phyloP scores from a whole-genome alignment of 2,329 filamentous ascomycete genomes.

The Xylariaceae sp. region DNA sequence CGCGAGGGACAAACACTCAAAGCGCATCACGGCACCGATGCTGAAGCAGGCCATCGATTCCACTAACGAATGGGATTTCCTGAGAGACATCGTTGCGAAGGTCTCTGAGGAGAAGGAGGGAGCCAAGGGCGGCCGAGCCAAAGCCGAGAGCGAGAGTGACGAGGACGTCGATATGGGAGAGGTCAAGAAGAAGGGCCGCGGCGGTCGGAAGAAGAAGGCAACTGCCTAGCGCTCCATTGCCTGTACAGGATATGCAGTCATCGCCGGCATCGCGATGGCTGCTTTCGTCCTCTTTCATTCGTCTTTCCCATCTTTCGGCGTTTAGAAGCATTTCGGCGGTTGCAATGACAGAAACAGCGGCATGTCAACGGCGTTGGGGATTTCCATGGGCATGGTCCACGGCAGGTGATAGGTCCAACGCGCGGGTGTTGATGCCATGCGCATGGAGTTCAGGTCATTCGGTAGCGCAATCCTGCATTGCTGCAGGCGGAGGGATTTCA shows the following conservation, averaged over 20 bases:
- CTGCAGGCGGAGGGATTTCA: too few species aligned
- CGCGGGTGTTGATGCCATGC: too few species aligned
- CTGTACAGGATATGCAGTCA: constrained; percentile 13
- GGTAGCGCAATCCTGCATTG: too few species aligned
- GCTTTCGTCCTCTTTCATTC: constrained; percentile 14
- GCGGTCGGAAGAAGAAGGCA: constrained; percentile 49
- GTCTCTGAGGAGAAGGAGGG: constrained; percentile 55
- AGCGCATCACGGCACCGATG: constrained; percentile 85
- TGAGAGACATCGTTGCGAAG: constrained; percentile 84
- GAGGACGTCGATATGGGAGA: constrained; percentile 44
- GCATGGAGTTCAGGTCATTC: too few species aligned
- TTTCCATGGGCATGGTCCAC: constrained; percentile 7
- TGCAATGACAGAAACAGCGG: constrained; percentile 13
- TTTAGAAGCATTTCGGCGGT: constrained; percentile 19
- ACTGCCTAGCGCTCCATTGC: constrained; percentile 26
- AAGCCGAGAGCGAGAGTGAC: constrained; percentile 51
- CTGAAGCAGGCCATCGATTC: constrained; percentile 85
- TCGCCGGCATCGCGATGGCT: constrained; percentile 23
- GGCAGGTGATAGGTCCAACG: background rate
- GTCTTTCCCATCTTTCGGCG: constrained; percentile 17
- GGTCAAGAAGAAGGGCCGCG: constrained; percentile 45
- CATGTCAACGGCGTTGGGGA: constrained; percentile 27
- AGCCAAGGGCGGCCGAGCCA: constrained; percentile 34
- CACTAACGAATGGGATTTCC: constrained; percentile 91
- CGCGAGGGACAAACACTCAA: constrained; percentile 76